These are phyloP conservation scores for Stropharia rugosoannulata DNA, from an alignment of 768 basidiomycete species.

Conservation along the genomic window DNA sequence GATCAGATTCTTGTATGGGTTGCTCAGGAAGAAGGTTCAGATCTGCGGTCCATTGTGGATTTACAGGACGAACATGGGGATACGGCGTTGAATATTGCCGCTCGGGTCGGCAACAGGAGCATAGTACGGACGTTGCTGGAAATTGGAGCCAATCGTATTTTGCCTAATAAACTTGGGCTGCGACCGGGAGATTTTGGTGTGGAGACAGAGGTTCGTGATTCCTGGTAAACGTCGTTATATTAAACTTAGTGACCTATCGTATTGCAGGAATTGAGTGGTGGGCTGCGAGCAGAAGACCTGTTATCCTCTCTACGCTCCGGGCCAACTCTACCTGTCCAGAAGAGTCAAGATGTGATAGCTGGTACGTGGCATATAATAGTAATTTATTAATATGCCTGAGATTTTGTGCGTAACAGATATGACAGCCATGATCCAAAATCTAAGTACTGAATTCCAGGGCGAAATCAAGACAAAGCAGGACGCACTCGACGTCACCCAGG, in stretches of 20 bases:
- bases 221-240: neutral
- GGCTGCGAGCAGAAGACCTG: slow-evolving; percentile 77
- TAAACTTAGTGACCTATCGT: neutral
- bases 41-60: slow-evolving; percentile 81
- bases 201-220: slow-evolving; percentile 72
- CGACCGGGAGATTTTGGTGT: slow-evolving; percentile 95
- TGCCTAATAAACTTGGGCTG: slow-evolving; percentile 91
- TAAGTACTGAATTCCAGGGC: slow-evolving; percentile 74
- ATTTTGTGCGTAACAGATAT: slow-evolving; percentile 54
- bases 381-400: neutral
- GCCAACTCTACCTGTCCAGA: slow-evolving; percentile 77
- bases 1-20: slow-evolving; percentile 88
- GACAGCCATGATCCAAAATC: slow-evolving; percentile 77
- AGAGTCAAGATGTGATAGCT: slow-evolving; percentile 84
- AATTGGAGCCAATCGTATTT: slow-evolving; percentile 86
- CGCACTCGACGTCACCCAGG: slow-evolving; percentile 82
- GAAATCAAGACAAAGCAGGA: slow-evolving; percentile 90
- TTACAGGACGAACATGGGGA: slow-evolving; percentile 95
- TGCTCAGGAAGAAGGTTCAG: slow-evolving; percentile 71
- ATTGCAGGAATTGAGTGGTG: slow-evolving; percentile 65
- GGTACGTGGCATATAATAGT: slow-evolving; percentile 37
- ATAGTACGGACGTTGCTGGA: slow-evolving; percentile 86
- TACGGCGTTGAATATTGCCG: slow-evolving; percentile 93
- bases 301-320: slow-evolving; percentile 70
- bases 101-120: slow-evolving; percentile 87